phyloP scores from a whole-genome alignment of 768 basidiomycete species.

The Hydnomerulius pinastri region DNA sequence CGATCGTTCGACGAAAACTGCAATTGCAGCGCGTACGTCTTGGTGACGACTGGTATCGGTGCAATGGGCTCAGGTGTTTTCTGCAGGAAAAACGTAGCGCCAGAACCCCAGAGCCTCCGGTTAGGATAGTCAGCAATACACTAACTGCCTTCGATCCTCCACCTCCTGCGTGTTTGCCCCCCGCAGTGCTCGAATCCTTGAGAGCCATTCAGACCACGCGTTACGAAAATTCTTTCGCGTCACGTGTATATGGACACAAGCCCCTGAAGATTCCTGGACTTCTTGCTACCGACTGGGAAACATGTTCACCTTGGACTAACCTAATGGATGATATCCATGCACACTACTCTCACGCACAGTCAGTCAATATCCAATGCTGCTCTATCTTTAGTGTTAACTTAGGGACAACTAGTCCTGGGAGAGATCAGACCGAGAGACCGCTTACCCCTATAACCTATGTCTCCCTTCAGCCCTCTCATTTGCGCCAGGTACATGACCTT shows the following conservation, averaged over 20 bases:
- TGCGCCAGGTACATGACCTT: conserved; percentile 72
- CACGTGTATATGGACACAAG: conserved; percentile 54
- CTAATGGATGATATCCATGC: conserved; percentile 72
- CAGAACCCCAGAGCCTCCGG: conserved; percentile 5
- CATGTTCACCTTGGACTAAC: conserved; percentile 68
- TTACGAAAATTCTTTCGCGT: conserved; percentile 65
- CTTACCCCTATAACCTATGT: conserved; percentile 63
- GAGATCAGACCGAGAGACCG: conserved; percentile 43
- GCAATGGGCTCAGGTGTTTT: neutral
- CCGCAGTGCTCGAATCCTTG: conserved; percentile 50
- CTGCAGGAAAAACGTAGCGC: conserved; percentile 24
- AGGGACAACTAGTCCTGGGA: conserved; percentile 49
- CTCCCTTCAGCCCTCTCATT: conserved; percentile 56
- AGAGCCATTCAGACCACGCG: conserved; percentile 60
- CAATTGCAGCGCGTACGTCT: conserved; percentile 39
- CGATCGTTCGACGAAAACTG: conserved; percentile 45
- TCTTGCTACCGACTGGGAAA: conserved; percentile 74
- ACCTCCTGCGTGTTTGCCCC: conserved; percentile 25
- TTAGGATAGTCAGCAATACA: conserved; percentile 7
- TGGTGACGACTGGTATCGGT: neutral
- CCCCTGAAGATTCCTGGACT: conserved; percentile 31
- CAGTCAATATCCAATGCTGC: conserved; percentile 9
- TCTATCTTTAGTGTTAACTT: neutral
- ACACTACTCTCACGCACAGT: conserved; percentile 67
- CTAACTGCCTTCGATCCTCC: conserved; percentile 31